Evolutionary conservation across 2,329 filamentous ascomycete genomes (phyloP).

Genomic region (Beauveria scarabaeidicola): DNA sequence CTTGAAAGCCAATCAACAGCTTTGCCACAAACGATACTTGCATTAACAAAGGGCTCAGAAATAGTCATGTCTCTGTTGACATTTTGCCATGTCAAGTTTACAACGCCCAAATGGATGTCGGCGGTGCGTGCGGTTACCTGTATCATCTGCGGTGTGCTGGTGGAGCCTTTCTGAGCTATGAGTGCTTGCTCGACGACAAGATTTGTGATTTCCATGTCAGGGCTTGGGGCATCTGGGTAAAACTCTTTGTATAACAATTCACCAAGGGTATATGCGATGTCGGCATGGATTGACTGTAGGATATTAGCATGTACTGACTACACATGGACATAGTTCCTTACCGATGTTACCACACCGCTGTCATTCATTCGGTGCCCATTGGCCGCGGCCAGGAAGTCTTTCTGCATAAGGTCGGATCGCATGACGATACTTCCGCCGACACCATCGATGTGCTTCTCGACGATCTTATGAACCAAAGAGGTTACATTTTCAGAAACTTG

Average conservation of each 20-base stretch:
- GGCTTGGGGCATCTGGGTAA: conserved; percentile 44
- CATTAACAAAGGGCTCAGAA: conserved; percentile 13
- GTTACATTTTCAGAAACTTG: conserved; percentile 31
- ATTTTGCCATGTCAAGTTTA: conserved; percentile 29
- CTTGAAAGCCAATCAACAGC: conserved; percentile 42
- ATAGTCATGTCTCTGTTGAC: conserved; percentile 5
- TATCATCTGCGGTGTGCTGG: conserved; percentile 22
- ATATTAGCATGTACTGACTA: not conserved
- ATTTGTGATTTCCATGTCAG: conserved; percentile 55
- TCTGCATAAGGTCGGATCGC: conserved; percentile 1
- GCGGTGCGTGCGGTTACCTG: conserved; percentile 23
- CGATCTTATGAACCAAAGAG: conserved; percentile 13
- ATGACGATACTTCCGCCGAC: conserved; percentile 3
- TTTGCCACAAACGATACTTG: conserved; percentile 36
- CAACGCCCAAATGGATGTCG: conserved; percentile 36
- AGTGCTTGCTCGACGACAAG: conserved; percentile 56
- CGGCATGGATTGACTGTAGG: conserved; percentile 34
- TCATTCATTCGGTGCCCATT: not conserved
- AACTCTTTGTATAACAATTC: conserved; percentile 57
- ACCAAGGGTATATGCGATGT: conserved; percentile 55
- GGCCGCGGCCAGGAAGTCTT: not conserved
- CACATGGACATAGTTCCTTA: conserved; percentile 21
- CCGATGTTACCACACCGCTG: conserved; percentile 33
- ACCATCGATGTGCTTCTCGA: not conserved
- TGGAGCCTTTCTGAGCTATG: conserved; percentile 18